Percentiles rank a stretch among this genome's conserved stretches.
These are phyloP conservation scores for Leptoxyphium fumago DNA, from an alignment of 2,329 filamentous ascomycete species.

Conservation along the genomic window DNA sequence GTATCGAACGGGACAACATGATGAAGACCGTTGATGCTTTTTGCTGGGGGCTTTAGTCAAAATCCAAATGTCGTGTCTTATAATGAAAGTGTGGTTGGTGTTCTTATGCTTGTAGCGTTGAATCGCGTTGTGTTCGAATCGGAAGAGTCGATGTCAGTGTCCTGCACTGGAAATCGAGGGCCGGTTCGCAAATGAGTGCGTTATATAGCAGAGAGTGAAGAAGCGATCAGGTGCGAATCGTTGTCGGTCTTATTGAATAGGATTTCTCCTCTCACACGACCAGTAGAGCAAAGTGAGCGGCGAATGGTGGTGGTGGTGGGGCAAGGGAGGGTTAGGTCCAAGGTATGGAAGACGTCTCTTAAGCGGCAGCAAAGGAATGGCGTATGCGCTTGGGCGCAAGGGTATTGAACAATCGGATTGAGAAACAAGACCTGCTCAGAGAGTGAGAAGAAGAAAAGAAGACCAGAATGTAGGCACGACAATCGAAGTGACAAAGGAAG, in stretches of 20 bases:
- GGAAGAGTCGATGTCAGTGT: background rate
- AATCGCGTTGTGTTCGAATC: too few relatives aligned
- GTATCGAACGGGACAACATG: background rate
- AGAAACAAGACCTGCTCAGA: background rate
- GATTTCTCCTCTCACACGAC: too few relatives aligned
- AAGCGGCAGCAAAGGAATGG: background rate
- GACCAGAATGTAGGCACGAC: background rate
- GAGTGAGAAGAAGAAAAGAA: background rate
- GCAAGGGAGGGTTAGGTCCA: background rate
- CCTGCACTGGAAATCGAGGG: background rate
- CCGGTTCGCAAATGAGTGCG: background rate
- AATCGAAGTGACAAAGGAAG: background rate
- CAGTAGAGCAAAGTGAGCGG: too few relatives aligned
- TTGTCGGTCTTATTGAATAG: too few relatives aligned
- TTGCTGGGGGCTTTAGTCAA: background rate
- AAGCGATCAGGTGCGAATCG: too few relatives aligned
- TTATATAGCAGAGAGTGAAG: too few relatives aligned
- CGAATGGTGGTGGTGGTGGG: too few relatives aligned
- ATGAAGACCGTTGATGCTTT: background rate
- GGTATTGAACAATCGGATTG: background rate
- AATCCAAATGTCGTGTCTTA: background rate
- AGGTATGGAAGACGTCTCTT: background rate
- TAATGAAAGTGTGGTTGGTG: background rate
- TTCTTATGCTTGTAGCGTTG: too few relatives aligned
- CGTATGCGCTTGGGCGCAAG: background rate